These are phyloP conservation scores for Xerocomus amazonicus DNA, from an alignment of 1,284 basidiomycete genomes.

Conservation along the genomic window DNA sequence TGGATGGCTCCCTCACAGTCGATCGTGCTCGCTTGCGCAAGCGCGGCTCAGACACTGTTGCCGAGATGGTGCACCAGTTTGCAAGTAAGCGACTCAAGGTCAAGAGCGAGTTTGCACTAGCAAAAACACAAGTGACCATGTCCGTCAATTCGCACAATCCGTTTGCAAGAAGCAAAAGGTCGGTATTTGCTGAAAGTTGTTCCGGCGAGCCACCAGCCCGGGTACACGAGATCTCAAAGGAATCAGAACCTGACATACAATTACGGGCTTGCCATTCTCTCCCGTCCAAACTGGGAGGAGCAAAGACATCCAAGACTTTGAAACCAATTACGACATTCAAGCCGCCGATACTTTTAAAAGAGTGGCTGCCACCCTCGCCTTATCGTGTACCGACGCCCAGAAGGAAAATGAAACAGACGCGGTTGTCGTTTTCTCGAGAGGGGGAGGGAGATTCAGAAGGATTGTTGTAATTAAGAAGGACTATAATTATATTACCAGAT, in stretches of 20 bases:
- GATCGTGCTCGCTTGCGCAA: constrained; percentile 29
- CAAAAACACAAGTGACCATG: constrained; percentile 6
- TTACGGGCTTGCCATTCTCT: constrained; percentile 12
- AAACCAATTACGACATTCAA: constrained; percentile 38
- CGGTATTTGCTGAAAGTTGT: constrained; percentile 21
- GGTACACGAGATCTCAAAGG: not conserved
- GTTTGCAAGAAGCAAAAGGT: constrained; percentile 16
- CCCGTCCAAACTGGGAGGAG: constrained; percentile 1
- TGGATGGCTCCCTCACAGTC: constrained; percentile 12
- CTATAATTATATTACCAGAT: too few relatives aligned
- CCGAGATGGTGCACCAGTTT: constrained; percentile 22
- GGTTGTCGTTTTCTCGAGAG: constrained; percentile 16
- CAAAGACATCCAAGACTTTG: constrained; percentile 25
- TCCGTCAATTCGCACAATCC: constrained; percentile 20
- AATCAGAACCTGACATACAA: not conserved
- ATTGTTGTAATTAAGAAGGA: too few relatives aligned
- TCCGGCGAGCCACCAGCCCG: not conserved
- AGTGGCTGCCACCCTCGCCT: constrained; percentile 16
- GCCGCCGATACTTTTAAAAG: constrained; percentile 33
- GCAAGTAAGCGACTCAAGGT: constrained; percentile 22
- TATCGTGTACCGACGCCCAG: constrained; percentile 5
- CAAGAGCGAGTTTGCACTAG: constrained; percentile 24
- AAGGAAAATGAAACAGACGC: constrained; percentile 20
- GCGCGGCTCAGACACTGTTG: constrained; percentile 18
- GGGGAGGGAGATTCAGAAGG: too few relatives aligned